Percentiles rank a stretch among this genome's conserved stretches.
Evolutionary conservation across 805 yeast genomes (phyloP).

Genomic region (Yarrowia yakushimensis): DNA sequence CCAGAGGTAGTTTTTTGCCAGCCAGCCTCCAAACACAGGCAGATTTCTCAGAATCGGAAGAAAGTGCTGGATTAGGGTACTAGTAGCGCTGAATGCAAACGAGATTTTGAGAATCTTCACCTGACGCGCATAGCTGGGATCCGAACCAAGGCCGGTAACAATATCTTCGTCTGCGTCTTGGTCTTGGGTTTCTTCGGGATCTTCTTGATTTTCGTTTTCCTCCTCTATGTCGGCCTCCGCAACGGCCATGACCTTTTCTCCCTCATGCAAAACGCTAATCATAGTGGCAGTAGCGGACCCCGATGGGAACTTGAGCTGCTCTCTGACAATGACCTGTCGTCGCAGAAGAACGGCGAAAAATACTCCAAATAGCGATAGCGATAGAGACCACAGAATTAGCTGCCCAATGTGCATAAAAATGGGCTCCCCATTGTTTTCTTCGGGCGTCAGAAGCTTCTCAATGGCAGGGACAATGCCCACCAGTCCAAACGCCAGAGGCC

Average conservation of each 20-base stretch:
- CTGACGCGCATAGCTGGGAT: conserved; percentile 45
- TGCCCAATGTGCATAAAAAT: conserved; percentile 46
- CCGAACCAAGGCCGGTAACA: neutral
- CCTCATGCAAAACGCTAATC: conserved; percentile 71
- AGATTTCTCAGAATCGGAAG: conserved; percentile 62
- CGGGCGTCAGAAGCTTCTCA: conserved; percentile 75
- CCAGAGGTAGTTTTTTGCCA: conserved; percentile 71
- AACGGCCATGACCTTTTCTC: conserved; percentile 10
- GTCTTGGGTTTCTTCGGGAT: neutral
- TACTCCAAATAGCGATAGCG: conserved; percentile 90
- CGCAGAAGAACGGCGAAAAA: conserved; percentile 90
- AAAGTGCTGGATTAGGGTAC: conserved; percentile 70
- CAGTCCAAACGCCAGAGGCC: conserved; percentile 91
- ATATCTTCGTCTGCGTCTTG: neutral
- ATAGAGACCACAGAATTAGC: conserved; percentile 75
- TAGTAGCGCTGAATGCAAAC: conserved; percentile 63
- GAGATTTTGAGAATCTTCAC: conserved; percentile 58
- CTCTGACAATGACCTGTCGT: conserved; percentile 80
- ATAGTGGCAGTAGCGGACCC: conserved; percentile 95
- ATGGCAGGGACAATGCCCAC: conserved; percentile 96
- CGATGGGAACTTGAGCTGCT: conserved; percentile 86
- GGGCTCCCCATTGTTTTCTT: conserved; percentile 47
- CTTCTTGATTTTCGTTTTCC: neutral
- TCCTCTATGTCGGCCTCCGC: conserved; percentile 29
- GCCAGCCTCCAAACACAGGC: conserved; percentile 68